Base-by-base conservation (phyloP, 2,329 filamentous ascomycete genomes). In the Aaosphaeria pasadenensis region DNA sequence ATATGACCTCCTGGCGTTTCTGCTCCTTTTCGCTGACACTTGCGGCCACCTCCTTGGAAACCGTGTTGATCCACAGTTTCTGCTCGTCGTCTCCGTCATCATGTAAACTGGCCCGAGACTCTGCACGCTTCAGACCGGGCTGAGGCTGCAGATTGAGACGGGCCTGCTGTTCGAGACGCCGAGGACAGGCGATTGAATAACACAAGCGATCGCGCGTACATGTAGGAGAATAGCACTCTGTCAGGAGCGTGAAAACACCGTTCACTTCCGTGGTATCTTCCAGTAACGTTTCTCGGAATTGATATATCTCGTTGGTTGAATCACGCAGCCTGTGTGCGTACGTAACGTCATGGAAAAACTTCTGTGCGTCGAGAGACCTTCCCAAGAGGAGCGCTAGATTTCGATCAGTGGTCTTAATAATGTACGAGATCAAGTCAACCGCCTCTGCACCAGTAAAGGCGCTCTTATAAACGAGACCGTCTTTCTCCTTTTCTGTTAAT, bases 31-130 rank as follows among this genome's bases (percentile, higher is more conserved):
- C 94, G 43, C 85, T 85, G 30, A 96, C 86, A 64, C 86, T 89
- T 59, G 97, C 91, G 1, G 91, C 91, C 48, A 99, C 79, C 69
- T 97, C 94, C 70, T 96, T 94, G 1, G 91, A 89, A 33, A 99
- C 94, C 11, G 91, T 96, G 70, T 97, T 97, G 72, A 99, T 99
- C 94, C 94, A 99, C 35, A 99, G 81, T 71, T 97, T 97, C 75
- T 97, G 94, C 69, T 97, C 91, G 64, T 96, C 91, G 62, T 94
- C 87, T 49, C 91, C 88, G 54, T 94, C 89, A 59, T 95, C 91
- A 63, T 95, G 91, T 63, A 89, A 72, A 74, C 84, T 94, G 66
- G 77, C 78, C 57, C 83, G 80, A 5, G 85, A 87, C 47, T 85
- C 81, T 56, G 86, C 83, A 32, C 84, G 77, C 69, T 88, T 89